Evolutionary conservation across 2,329 filamentous ascomycete species (phyloP).

Genomic region (Emericellopsis cladophorae): DNA sequence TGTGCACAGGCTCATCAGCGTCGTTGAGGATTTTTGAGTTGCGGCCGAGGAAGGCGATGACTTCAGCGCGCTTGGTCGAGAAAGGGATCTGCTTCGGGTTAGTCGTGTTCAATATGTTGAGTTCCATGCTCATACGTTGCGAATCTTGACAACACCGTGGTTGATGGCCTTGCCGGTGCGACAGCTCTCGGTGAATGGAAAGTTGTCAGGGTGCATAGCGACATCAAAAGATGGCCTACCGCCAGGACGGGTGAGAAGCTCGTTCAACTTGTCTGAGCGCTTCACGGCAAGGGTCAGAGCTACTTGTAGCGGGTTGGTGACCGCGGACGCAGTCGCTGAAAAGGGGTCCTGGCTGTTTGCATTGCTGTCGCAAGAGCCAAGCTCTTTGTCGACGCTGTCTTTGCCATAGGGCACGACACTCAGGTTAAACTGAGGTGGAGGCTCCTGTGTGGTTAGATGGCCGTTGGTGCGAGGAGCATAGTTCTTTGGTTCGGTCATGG

Average conservation of each 20-base stretch:
- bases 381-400: no score
- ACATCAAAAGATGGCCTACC: conserved; percentile 19
- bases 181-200: conserved; percentile 32
- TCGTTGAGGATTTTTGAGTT: conserved; percentile 43
- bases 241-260: conserved; percentile 17
- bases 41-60: conserved; percentile 46
- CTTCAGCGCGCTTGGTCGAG: conserved; percentile 35
- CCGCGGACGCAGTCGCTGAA: neutral
- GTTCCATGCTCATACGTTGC: conserved; percentile 27
- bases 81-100: conserved; percentile 37
- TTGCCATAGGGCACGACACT: conserved; percentile 3
- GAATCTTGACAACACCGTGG: conserved; percentile 34
- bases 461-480: conserved; percentile 15
- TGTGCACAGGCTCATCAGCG: conserved; percentile 42
- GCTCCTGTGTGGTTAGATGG: conserved; percentile 10
- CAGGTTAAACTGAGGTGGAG: conserved; percentile 22
- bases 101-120: no score
- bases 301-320: conserved; percentile 2
- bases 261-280: conserved; percentile 24
- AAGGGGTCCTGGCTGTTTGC: neutral
- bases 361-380: neutral
- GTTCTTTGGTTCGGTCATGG: conserved; percentile 7
- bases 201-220: conserved; percentile 24
- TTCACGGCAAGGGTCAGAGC: conserved; percentile 3
- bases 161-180: conserved; percentile 14